A percentile compares a stretch with the other conserved stretches of the same genome.
These are phyloP conservation scores for Calendula officinalis DNA, from an alignment of 129 eudicot genomes.

Conservation along the genomic window DNA sequence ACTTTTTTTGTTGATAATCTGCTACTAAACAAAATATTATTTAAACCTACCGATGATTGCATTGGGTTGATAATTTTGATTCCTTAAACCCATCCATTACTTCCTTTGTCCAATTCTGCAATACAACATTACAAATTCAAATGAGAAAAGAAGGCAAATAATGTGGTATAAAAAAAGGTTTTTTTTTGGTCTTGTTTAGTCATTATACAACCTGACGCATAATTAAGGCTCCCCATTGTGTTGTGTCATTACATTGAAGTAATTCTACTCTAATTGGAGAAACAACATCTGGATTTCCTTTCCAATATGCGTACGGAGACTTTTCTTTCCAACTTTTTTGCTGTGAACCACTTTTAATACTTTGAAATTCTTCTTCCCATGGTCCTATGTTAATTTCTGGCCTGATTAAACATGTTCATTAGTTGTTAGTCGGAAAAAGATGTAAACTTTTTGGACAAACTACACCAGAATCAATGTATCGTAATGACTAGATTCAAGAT, in stretches of 20 bases:
- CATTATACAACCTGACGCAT: constrained; percentile 58
- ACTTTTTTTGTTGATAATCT: background rate
- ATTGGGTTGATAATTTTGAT: constrained; percentile 77
- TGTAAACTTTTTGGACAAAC: background rate
- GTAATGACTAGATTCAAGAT: background rate
- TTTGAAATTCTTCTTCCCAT: constrained; percentile 69
- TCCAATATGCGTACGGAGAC: constrained; percentile 76
- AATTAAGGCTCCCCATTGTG: constrained; percentile 66
- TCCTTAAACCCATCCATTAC: constrained; percentile 48
- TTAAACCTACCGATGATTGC: constrained; percentile 59
- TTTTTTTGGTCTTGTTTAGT: too few relatives aligned
- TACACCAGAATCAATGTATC: too few relatives aligned
- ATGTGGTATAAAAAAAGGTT: background rate
- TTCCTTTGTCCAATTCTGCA: constrained; percentile 75
- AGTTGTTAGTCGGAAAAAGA: background rate
- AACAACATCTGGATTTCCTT: constrained; percentile 83
- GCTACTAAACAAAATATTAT: too few relatives aligned
- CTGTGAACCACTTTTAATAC: constrained; percentile 65
- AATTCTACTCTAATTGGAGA: constrained; percentile 56
- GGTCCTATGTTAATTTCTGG: constrained; percentile 70
- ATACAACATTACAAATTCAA: constrained; percentile 8
- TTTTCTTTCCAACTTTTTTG: constrained; percentile 53
- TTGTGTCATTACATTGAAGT: constrained; percentile 60
- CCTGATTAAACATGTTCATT: constrained; percentile 39
- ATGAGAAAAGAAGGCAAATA: background rate